These are phyloP conservation scores for Cornus kousa DNA, from an alignment of 148 eudicot species.

Conservation along the genomic window DNA sequence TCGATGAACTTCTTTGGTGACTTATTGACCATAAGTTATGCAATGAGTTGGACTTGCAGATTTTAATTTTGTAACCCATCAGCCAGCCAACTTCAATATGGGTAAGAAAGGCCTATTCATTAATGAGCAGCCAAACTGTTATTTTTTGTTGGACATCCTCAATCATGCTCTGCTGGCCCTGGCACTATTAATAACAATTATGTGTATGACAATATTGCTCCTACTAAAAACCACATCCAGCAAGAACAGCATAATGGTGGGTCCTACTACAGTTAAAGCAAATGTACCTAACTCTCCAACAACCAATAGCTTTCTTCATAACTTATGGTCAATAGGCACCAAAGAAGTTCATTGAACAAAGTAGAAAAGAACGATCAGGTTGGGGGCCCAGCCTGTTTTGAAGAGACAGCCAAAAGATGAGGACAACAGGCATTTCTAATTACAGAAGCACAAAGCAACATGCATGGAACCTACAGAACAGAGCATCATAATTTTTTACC, in stretches of 20 bases:
- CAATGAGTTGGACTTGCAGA: too few species aligned
- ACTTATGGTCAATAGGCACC: neutral
- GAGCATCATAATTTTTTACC: constrained; percentile 10
- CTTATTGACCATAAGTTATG: neutral
- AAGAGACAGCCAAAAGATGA: neutral
- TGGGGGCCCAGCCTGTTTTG: constrained; percentile 8
- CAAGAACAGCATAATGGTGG: constrained; percentile 10
- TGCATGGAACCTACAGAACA: constrained; percentile 4
- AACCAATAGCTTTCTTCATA: constrained; percentile 18
- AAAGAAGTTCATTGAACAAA: constrained; percentile 2
- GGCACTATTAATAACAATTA: neutral
- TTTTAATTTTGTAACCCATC: too few species aligned
- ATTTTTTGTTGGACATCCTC: too few species aligned
- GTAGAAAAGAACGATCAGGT: constrained; percentile 7
- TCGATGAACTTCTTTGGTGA: constrained; percentile 1
- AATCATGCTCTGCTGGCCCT: neutral
- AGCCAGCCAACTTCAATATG: too few species aligned
- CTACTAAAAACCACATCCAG: constrained; percentile 9
- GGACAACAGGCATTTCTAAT: neutral
- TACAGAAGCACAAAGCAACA: constrained; percentile 4
- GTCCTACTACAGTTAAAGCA: constrained; percentile 21
- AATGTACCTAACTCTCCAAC: constrained; percentile 30
- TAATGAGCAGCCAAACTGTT: too few species aligned
- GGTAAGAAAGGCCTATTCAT: too few species aligned
- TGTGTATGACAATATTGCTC: neutral